Base-by-base conservation (phyloP, 2,329 filamentous ascomycete genomes). In the Plenodomus tracheiphilus region DNA sequence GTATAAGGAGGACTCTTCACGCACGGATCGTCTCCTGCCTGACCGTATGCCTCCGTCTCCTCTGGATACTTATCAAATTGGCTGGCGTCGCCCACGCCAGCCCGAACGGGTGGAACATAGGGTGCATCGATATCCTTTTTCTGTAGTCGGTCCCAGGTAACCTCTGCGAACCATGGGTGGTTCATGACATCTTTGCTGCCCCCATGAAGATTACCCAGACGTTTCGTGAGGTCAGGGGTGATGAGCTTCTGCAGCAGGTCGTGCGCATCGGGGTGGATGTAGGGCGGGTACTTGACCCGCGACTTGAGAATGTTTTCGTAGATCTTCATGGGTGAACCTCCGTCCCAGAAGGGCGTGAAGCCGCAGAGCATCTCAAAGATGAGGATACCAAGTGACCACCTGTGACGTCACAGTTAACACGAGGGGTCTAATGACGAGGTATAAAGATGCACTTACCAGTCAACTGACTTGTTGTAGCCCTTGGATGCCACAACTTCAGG, bases 361-460 rank as follows among this genome's bases (percentile, higher is more conserved):
- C 94, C 94, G 71, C 94, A 97, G 32, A 99, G 84, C 94, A 99
- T 99, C 80, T 99, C 94, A 74, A 97, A 99, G 73, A 99, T 97
- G 62, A 99, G 79, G 70, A 99, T 97, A 39, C 94, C 94, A 49
- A 99, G 81, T 44, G 93, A 97, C 94, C 94, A 99, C 92, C 92
- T 97, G 48, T 3, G 2, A 30, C 16, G 10, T 42, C 52, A 61
- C 39, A 47, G 52, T 37, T 36, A 10, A 5, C 22, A n/a, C n/a
- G n/a, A n/a, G n/a, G n/a, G n/a, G n/a, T n/a, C n/a, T n/a, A n/a
- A n/a, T n/a, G n/a, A n/a, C n/a, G 34, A 18, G 30, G 53, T 39
- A 52, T 45, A 48, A 47, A 35, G 32, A 17, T 4, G 22, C 39
- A 77, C 89, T 77, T 77, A 97, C 94, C 94, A 99, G 72, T 99